A percentile compares a stretch with the other conserved stretches of the same genome.
Evolutionary conservation across 768 basidiomycete species (phyloP).

Genomic region (Rhodotorula diobovata): DNA sequence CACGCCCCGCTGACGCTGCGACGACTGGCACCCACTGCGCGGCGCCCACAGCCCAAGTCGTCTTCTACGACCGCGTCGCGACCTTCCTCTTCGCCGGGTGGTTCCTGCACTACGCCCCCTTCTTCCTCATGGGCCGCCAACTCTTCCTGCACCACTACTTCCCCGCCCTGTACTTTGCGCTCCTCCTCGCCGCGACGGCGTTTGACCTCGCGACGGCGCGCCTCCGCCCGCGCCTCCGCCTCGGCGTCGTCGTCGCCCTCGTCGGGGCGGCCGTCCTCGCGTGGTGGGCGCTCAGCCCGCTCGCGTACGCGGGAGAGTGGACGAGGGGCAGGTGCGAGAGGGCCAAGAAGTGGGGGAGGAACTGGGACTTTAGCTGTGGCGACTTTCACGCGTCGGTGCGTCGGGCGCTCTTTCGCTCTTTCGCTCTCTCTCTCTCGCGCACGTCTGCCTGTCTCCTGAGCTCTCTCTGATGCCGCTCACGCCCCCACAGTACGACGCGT

Average conservation of each 20-base stretch:
- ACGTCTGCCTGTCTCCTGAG: not conserved
- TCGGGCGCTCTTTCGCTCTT: not conserved
- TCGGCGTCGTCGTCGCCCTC: conserved; percentile 68
- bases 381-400: conserved; percentile 33
- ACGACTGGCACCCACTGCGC: no score
- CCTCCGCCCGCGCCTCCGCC: conserved; percentile 73
- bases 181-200: conserved; percentile 64
- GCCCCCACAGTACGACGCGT: conserved; percentile 30
- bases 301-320: conserved; percentile 82
- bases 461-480: not conserved
- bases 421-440: not conserved
- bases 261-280: conserved; percentile 60
- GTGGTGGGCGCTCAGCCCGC: conserved; percentile 70
- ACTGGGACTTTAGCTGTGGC: conserved; percentile 87
- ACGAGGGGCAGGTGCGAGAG: conserved; percentile 70
- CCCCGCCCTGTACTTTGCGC: conserved; percentile 88
- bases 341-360: conserved; percentile 73
- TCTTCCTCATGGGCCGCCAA: conserved; percentile 95
- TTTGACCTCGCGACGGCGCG: conserved; percentile 83
- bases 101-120: conserved; percentile 89
- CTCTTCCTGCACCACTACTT: conserved; percentile 98
- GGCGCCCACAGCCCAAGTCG: conserved; percentile 63
- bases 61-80: conserved; percentile 85
- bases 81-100: conserved; percentile 90
- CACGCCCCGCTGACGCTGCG: no score